These are phyloP conservation scores for Keithomyces neogunnii DNA, from an alignment of 2,329 filamentous ascomycete genomes.

Conservation along the genomic window DNA sequence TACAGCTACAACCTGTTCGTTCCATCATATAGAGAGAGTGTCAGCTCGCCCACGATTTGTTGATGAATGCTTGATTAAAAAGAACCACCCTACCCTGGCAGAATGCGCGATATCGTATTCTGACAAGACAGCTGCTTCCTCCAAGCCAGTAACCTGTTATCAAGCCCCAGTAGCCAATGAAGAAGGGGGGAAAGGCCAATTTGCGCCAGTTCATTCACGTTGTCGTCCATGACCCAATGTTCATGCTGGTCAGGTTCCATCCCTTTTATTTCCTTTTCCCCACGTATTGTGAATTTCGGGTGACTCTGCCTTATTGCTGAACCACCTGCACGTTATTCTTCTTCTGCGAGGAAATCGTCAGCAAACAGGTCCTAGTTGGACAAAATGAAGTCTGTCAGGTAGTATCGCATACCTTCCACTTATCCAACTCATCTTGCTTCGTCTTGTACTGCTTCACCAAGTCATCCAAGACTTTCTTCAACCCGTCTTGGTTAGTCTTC, in stretches of 20 bases:
- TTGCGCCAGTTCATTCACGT: no score
- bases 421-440: conserved; percentile 92
- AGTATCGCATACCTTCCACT: conserved; percentile 80
- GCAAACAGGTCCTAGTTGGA: not conserved
- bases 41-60: not conserved
- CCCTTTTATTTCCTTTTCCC: not conserved
- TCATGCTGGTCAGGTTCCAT: no score
- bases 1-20: not conserved
- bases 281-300: not conserved
- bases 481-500: conserved; percentile 85
- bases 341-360: conserved; percentile 46
- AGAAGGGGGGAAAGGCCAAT: no score
- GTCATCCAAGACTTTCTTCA: conserved; percentile 91
- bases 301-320: conserved; percentile 48
- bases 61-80: not conserved
- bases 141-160: no score
- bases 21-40: not conserved
- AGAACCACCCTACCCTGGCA: no score
- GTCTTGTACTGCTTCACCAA: conserved; percentile 92
- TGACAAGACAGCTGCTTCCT: no score
- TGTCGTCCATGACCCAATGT: no score
- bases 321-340: conserved; percentile 87
- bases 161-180: no score
- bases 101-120: not conserved
- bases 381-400: not conserved